Percentiles rank a stretch among this genome's conserved stretches.
Conservation (phyloP, 2,329 filamentous ascomycete genomes). For the Lachnellula cervina region DNA sequence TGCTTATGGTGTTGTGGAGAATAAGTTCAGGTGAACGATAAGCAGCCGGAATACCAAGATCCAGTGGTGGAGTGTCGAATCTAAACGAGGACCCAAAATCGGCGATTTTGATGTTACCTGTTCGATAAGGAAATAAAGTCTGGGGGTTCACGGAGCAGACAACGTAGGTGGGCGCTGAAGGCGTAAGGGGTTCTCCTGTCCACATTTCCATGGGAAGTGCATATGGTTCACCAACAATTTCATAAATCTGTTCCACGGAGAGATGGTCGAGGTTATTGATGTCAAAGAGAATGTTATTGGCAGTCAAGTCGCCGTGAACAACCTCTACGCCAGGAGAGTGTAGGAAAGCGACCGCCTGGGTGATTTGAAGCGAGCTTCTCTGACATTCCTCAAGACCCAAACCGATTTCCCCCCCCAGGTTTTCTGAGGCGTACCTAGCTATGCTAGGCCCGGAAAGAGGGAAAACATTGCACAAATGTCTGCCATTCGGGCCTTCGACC, state of each 20-base stretch:
- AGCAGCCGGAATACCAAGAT: background rate
- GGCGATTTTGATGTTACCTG: slow-evolving; percentile 8
- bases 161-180: background rate
- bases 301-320: slow-evolving; percentile 7
- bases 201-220: background rate
- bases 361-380: background rate
- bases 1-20: background rate
- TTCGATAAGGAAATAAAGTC: background rate
- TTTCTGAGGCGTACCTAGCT: background rate
- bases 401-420: background rate
- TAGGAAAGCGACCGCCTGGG: background rate
- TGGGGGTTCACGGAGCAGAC: background rate
- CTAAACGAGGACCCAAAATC: slow-evolving; percentile 5
- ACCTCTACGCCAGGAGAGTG: background rate
- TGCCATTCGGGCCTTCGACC: slow-evolving; percentile 38
- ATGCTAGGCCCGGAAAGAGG: slow-evolving; percentile 20
- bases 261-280: background rate
- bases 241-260: background rate
- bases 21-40: background rate
- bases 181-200: background rate
- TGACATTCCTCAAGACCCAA: background rate
- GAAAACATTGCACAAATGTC: slow-evolving; percentile 38
- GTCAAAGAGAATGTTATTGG: slow-evolving; percentile 3
- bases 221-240: background rate
- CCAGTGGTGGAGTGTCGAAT: background rate